phyloP scores from a whole-genome alignment of 2,329 filamentous ascomycete species.

The Penicillium crustosum region DNA sequence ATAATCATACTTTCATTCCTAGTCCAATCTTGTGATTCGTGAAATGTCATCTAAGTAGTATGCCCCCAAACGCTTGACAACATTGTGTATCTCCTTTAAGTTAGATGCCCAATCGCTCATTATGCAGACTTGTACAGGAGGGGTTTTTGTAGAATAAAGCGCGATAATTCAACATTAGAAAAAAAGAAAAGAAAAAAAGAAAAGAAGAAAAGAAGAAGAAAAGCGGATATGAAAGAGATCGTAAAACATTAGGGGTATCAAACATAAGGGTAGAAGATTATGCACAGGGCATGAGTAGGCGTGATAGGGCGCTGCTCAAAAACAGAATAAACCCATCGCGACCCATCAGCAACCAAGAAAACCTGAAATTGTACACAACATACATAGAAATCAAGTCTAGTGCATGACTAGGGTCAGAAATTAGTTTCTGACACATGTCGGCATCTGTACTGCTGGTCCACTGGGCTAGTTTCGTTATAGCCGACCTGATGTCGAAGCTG shows the following conservation, averaged over 20 bases:
- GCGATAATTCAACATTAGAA: neutral
- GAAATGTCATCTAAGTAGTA: neutral
- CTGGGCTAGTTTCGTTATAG: neutral
- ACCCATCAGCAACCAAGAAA: neutral
- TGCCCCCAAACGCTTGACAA: neutral
- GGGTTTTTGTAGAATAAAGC: neutral
- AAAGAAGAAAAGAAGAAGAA: neutral
- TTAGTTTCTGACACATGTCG: neutral
- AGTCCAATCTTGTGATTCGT: neutral
- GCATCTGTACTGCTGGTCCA: neutral
- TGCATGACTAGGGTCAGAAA: neutral
- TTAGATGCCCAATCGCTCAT: neutral
- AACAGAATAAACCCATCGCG: neutral
- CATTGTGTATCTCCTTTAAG: neutral
- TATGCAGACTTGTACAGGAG: neutral
- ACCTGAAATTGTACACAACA: neutral
- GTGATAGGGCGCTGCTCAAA: neutral
- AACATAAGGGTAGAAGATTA: neutral
- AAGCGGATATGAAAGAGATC: neutral
- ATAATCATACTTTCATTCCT: neutral
- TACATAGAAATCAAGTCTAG: conserved; percentile 1
- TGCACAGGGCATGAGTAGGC: neutral
- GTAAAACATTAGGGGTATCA: neutral
- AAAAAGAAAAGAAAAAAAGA: neutral
- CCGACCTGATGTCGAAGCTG: neutral